Evolutionary conservation across 768 basidiomycete species (phyloP).

Genomic region (Hydnomerulius pinastri): DNA sequence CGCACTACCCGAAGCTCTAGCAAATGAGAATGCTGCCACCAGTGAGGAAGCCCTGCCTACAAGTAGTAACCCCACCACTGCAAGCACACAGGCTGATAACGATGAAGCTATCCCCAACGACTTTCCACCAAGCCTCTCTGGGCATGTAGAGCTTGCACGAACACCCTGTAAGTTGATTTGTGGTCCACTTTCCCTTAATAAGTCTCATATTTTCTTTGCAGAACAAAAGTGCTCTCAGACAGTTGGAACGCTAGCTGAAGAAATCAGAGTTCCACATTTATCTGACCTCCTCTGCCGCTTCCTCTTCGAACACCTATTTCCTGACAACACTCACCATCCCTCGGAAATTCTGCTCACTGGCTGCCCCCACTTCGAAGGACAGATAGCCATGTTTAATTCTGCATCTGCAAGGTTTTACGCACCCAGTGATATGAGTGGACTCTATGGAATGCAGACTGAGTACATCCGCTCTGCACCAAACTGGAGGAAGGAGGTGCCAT

Average conservation of each 20-base stretch:
- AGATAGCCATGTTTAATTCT: slow-evolving; percentile 20
- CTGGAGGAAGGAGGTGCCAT: slow-evolving; percentile 12
- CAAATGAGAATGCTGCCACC: background rate
- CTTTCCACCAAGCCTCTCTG: background rate
- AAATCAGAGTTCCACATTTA: background rate
- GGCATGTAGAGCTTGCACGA: background rate
- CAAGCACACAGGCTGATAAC: background rate
- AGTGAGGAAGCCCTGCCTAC: background rate
- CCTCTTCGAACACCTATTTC: slow-evolving; percentile 2
- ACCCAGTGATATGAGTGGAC: slow-evolving; percentile 28
- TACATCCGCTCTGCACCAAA: slow-evolving; percentile 18
- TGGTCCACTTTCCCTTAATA: background rate
- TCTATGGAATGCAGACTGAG: slow-evolving; percentile 27
- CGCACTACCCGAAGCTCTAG: background rate
- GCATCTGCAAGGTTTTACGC: slow-evolving; percentile 24
- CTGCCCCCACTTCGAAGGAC: slow-evolving; percentile 1
- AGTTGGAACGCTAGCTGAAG: background rate
- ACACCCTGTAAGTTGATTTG: background rate
- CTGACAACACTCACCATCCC: slow-evolving; percentile 5
- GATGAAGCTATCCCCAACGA: background rate
- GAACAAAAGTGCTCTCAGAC: background rate
- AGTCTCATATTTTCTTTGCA: too few species aligned
- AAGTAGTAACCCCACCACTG: background rate
- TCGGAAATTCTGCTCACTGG: background rate
- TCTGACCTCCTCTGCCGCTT: background rate